Evolutionary conservation across 1,284 basidiomycete species (phyloP).

Genomic region (Ganoderma boninense): DNA sequence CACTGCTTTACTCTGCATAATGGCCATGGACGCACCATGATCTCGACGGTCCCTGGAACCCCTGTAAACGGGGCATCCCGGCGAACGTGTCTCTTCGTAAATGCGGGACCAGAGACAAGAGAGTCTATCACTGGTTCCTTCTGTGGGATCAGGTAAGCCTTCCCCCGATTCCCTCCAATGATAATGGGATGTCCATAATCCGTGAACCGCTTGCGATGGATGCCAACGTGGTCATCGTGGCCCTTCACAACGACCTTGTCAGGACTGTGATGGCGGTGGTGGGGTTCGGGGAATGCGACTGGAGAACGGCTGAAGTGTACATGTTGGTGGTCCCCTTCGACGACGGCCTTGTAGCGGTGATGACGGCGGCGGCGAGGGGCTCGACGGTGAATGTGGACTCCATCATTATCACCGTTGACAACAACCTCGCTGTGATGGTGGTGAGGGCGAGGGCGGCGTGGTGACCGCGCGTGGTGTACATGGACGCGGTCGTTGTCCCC

Average conservation of each 20-base stretch:
- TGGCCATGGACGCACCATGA: constrained; percentile 49
- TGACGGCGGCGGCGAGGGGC: constrained; percentile 20
- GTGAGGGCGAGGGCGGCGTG: constrained; percentile 20
- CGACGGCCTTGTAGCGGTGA: constrained; percentile 26
- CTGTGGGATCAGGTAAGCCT: constrained; percentile 10
- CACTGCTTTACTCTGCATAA: not conserved
- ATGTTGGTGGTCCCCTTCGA: constrained; percentile 19
- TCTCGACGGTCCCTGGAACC: constrained; percentile 54
- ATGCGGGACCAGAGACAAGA: not conserved
- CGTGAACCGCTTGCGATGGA: constrained; percentile 16
- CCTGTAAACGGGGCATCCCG: constrained; percentile 34
- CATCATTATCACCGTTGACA: constrained; percentile 35
- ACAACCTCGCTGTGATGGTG: constrained; percentile 31
- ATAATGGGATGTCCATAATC: constrained; percentile 12
- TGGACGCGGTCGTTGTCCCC: constrained; percentile 24
- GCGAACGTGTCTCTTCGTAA: constrained; percentile 18
- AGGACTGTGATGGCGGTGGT: constrained; percentile 10
- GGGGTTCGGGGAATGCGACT: constrained; percentile 1
- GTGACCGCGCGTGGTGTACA: constrained; percentile 3
- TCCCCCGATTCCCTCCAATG: constrained; percentile 23
- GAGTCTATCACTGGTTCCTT: not conserved
- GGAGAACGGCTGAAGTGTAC: constrained; percentile 23
- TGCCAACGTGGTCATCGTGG: constrained; percentile 22
- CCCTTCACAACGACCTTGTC: constrained; percentile 23
- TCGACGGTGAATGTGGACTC: constrained; percentile 34